A percentile compares a stretch with the other conserved stretches of the same genome.
Conservation (phyloP, 441 rosid species). For the Sinapis alba region DNA sequence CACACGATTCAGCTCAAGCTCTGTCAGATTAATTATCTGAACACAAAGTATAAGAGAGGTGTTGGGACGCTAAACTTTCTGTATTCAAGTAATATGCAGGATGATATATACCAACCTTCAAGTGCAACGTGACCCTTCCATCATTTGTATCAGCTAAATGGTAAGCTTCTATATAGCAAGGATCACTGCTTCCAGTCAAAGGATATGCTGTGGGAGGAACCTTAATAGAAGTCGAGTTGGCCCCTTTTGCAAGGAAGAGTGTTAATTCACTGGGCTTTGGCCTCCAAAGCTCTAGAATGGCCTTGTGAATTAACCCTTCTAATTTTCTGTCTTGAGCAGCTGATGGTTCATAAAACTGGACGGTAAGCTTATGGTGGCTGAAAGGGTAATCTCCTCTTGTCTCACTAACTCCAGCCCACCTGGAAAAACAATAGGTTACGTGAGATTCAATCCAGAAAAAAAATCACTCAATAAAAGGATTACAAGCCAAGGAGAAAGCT, state of each 20-base stretch:
- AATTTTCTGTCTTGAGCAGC: constrained; percentile 98
- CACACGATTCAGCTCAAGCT: constrained; percentile 86
- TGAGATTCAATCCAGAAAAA: constrained; percentile 22
- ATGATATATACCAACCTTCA: constrained; percentile 61
- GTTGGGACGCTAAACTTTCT: constrained; percentile 5
- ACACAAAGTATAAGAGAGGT: constrained; percentile 35
- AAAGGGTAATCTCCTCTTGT: constrained; percentile 99
- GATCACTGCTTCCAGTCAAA: constrained; percentile 96
- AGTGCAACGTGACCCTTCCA: constrained; percentile 90
- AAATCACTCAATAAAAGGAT: constrained; percentile 12
- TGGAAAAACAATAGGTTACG: constrained; percentile 41
- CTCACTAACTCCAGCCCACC: constrained; percentile 99
- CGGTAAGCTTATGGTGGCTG: constrained; percentile 98
- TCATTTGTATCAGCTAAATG: constrained; percentile 97
- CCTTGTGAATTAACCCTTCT: constrained; percentile 97
- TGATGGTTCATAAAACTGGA: constrained; percentile 96
- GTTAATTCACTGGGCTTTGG: constrained; percentile 95
- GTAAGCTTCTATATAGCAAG: constrained; percentile 95
- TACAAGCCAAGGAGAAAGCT: constrained; percentile 37
- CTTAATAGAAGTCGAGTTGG: constrained; percentile 75
- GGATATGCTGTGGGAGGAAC: constrained; percentile 82
- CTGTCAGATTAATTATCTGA: constrained; percentile 95
- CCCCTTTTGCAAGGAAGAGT: constrained; percentile 77
- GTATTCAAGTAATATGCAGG: constrained; percentile 11
- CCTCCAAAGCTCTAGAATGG: constrained; percentile 98